phyloP scores from a whole-genome alignment of 2,329 filamentous ascomycete species.

The Ophiosphaerella herpotricha region DNA sequence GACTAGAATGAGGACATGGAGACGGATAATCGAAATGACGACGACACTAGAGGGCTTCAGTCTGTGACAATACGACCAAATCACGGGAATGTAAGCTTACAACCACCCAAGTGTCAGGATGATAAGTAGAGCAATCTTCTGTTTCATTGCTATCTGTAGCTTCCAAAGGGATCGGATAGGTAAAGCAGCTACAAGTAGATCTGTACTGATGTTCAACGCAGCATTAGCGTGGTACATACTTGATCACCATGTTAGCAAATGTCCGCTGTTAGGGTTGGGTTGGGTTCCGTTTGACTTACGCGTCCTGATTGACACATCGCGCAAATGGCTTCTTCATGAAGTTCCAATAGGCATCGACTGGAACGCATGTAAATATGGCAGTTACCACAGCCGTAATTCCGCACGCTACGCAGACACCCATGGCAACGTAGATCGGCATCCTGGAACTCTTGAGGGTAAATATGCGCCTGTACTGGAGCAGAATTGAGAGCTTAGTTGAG shows the following conservation, averaged over 20 bases:
- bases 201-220: constrained; percentile 20
- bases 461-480: constrained; percentile 27
- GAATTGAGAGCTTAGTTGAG: constrained; percentile 26
- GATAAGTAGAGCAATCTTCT: constrained; percentile 21
- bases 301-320: constrained; percentile 9
- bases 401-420: constrained; percentile 17
- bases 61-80: too few species aligned
- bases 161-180: constrained; percentile 23
- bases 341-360: constrained; percentile 25
- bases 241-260: not conserved
- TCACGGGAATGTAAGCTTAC: constrained; percentile 13
- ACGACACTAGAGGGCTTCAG: not conserved
- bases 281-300: not conserved
- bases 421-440: constrained; percentile 20
- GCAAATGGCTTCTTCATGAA: not conserved
- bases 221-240: constrained; percentile 23
- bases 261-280: not conserved
- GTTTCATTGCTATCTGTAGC: constrained; percentile 18
- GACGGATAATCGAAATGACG: constrained; percentile 25
- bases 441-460: constrained; percentile 19
- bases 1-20: constrained; percentile 18
- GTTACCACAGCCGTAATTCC: constrained; percentile 11
- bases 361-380: constrained; percentile 21
- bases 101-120: constrained; percentile 31
- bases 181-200: constrained; percentile 22